Evolutionary conservation across 768 basidiomycete genomes (phyloP).

Genomic region (Auriscalpium orientale): DNA sequence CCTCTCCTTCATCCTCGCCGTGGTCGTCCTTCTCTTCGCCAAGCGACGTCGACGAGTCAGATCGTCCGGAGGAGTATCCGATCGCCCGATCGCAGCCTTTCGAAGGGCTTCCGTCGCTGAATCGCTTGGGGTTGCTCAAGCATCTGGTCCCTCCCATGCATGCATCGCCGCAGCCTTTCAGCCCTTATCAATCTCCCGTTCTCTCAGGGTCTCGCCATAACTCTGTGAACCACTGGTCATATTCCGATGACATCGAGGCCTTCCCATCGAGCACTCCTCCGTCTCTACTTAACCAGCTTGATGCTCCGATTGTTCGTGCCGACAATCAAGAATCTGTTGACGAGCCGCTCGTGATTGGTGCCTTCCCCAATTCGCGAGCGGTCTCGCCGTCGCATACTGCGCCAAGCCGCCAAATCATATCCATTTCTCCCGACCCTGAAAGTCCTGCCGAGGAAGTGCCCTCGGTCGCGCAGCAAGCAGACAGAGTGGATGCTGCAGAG

Average conservation of each 20-base stretch:
- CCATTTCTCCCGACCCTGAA: neutral
- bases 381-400: constrained; percentile 21
- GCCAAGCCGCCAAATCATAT: neutral
- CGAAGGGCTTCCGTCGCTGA: constrained; percentile 10
- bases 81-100: constrained; percentile 1
- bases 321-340: neutral
- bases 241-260: neutral
- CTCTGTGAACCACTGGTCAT: constrained; percentile 9
- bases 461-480: no score
- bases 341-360: constrained; percentile 36
- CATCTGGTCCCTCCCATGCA: constrained; percentile 9
- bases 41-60: constrained; percentile 51
- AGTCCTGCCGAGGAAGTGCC: neutral
- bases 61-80: constrained; percentile 20
- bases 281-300: no score
- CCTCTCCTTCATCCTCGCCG: neutral
- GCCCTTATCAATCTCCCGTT: neutral
- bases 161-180: constrained; percentile 3
- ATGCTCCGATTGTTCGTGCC: neutral
- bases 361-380: constrained; percentile 34
- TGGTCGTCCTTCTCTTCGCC: constrained; percentile 17
- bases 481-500: no score
- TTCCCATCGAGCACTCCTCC: no score
- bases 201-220: constrained; percentile 2
- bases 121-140: constrained; percentile 14